phyloP scores from a whole-genome alignment of 352 stramenopile genomes.

The Phytophthora pseudosyringae region DNA sequence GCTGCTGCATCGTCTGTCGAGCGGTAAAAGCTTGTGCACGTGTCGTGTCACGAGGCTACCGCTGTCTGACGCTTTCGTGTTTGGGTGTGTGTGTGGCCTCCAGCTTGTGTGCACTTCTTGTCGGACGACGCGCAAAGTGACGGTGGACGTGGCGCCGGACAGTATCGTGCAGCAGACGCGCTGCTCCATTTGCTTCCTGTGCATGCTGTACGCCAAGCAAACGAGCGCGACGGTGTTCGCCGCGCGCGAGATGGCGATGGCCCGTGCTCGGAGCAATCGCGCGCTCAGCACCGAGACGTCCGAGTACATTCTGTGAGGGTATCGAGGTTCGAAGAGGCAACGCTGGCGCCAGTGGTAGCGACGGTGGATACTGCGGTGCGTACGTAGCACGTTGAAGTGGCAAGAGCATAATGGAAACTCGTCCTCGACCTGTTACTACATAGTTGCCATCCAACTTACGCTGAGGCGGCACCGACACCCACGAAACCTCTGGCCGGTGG shows the following conservation, averaged over 20 bases:
- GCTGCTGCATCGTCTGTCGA: constrained; percentile 48
- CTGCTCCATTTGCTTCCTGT: constrained; percentile 44
- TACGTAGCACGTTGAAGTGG: constrained; percentile 14
- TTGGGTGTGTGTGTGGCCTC: background rate
- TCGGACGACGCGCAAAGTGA: constrained; percentile 44
- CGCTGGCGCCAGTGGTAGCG: constrained; percentile 7
- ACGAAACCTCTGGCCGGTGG: background rate
- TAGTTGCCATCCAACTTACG: no score
- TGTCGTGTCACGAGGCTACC: background rate
- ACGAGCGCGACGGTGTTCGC: constrained; percentile 40
- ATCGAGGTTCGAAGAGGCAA: constrained; percentile 7
- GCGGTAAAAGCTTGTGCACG: constrained; percentile 24
- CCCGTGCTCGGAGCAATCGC: constrained; percentile 31
- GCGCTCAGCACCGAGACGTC: constrained; percentile 28
- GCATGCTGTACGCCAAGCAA: constrained; percentile 45
- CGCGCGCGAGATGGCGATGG: constrained; percentile 33
- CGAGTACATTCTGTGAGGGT: constrained; percentile 32
- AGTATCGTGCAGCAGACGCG: constrained; percentile 37
- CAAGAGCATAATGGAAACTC: no score
- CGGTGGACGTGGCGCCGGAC: constrained; percentile 35
- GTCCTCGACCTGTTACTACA: no score
- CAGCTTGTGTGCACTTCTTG: constrained; percentile 52
- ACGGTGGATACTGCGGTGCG: no score
- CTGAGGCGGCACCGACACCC: background rate
- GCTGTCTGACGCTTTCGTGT: background rate